Evolutionary conservation across 495 filamentous ascomycete genomes (phyloP).

Genomic region (Bacidia rubella): DNA sequence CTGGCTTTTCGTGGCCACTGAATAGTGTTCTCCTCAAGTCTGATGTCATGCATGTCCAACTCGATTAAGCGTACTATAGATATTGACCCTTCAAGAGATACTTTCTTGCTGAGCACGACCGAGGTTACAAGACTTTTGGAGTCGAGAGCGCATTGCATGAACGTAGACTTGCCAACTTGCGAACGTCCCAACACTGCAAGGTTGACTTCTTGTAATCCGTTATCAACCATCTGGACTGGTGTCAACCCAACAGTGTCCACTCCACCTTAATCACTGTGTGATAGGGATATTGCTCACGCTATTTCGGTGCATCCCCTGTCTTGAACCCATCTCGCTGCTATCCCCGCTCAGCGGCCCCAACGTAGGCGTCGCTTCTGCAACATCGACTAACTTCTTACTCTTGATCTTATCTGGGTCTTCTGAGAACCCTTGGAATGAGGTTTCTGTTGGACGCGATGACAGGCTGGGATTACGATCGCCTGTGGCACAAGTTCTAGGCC

Average conservation of each 20-base stretch:
- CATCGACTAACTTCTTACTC: not conserved
- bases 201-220: constrained; percentile 52
- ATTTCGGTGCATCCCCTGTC: not conserved
- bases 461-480: too few species aligned
- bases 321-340: not conserved
- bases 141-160: constrained; percentile 68
- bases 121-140: constrained; percentile 46
- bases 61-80: constrained; percentile 77
- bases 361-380: not conserved
- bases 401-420: constrained; percentile 5
- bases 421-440: too few species aligned
- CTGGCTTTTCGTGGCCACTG: constrained; percentile 64
- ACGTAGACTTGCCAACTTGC: constrained; percentile 79
- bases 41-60: constrained; percentile 51
- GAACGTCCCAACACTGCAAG: constrained; percentile 73
- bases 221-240: not conserved
- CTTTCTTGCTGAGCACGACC: constrained; percentile 48
- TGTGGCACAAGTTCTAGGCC: too few species aligned
- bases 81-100: constrained; percentile 60
- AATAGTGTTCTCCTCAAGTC: constrained; percentile 52
- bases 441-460: too few species aligned
- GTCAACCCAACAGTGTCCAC: not conserved
- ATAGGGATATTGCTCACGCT: too few species aligned
- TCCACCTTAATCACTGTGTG: too few species aligned
- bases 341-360: not conserved